Conservation (phyloP, 768 basidiomycete genomes). For the Mycena albidolilacea region DNA sequence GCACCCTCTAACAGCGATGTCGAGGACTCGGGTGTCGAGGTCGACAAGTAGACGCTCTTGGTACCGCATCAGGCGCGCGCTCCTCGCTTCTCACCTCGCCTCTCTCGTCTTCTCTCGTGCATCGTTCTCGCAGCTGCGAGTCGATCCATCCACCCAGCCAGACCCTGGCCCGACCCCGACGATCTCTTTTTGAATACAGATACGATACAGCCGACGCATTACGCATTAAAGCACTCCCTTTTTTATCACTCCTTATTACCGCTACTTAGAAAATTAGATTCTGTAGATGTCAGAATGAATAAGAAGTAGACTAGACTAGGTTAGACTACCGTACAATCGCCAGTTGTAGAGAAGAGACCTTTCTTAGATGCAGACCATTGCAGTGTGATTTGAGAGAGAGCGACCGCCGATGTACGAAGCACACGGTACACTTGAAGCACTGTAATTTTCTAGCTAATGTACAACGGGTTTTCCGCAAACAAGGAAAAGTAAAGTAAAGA, state of each 20-base stretch:
- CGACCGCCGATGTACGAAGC: background rate
- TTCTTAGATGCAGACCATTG: background rate
- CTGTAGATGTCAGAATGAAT: background rate
- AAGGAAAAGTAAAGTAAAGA: background rate
- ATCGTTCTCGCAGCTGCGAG: background rate
- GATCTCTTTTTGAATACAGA: no score
- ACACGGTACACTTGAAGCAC: background rate
- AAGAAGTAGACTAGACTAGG: background rate
- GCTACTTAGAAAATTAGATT: constrained; percentile 6
- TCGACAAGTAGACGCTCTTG: constrained; percentile 44
- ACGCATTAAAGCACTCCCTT: background rate
- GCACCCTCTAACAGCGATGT: constrained; percentile 51
- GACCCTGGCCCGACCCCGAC: no score
- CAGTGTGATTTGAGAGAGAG: background rate
- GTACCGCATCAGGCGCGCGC: no score
- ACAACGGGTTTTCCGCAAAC: constrained; percentile 6
- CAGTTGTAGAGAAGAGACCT: constrained; percentile 9
- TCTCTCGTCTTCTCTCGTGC: background rate
- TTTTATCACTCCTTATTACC: constrained; percentile 19
- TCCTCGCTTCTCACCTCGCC: background rate
- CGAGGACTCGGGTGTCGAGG: constrained; percentile 75
- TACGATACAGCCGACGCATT: background rate
- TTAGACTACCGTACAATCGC: constrained; percentile 17
- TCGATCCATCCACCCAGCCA: background rate
- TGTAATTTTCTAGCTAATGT: constrained; percentile 12